These are phyloP conservation scores for Xylariaceae sp. DNA, from an alignment of 2,329 filamentous ascomycete genomes.

Conservation along the genomic window DNA sequence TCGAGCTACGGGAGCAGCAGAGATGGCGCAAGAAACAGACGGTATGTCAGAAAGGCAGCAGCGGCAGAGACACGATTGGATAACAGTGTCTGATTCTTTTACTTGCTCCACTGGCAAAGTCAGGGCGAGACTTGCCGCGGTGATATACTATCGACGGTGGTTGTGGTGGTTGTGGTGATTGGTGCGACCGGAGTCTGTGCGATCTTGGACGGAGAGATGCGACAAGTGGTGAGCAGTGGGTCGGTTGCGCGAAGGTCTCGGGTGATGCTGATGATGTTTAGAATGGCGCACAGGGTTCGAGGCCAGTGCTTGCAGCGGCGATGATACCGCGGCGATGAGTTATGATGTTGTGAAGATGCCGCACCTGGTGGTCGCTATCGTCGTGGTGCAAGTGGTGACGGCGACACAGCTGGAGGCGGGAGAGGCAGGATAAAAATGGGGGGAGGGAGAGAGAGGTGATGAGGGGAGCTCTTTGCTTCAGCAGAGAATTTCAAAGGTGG, in stretches of 20 bases:
- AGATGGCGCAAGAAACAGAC: slow-evolving; percentile 12
- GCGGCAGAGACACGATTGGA: slow-evolving; percentile 13
- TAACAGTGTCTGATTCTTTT: slow-evolving; percentile 15
- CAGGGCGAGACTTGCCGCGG: slow-evolving; percentile 21
- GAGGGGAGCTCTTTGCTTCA: slow-evolving; percentile 14
- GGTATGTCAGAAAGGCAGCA: slow-evolving; percentile 6
- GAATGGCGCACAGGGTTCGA: no score
- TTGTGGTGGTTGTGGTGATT: slow-evolving; percentile 1
- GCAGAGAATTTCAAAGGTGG: slow-evolving; percentile 22
- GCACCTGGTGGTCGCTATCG: no score
- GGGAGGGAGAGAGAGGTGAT: slow-evolving; percentile 2
- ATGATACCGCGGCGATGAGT: no score
- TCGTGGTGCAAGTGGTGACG: no score
- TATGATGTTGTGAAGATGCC: no score
- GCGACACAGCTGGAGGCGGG: background rate
- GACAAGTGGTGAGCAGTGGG: background rate
- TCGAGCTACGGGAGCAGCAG: slow-evolving; percentile 13
- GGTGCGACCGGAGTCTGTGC: background rate
- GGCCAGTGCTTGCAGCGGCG: no score
- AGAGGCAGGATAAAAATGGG: background rate
- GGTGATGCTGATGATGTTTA: no score
- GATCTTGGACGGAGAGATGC: slow-evolving; percentile 3
- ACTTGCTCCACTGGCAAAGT: slow-evolving; percentile 21
- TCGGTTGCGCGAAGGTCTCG: no score
- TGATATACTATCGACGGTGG: slow-evolving; percentile 3